Conservation (phyloP, 2,329 filamentous ascomycete species). For the Fonsecaea pedrosoi region DNA sequence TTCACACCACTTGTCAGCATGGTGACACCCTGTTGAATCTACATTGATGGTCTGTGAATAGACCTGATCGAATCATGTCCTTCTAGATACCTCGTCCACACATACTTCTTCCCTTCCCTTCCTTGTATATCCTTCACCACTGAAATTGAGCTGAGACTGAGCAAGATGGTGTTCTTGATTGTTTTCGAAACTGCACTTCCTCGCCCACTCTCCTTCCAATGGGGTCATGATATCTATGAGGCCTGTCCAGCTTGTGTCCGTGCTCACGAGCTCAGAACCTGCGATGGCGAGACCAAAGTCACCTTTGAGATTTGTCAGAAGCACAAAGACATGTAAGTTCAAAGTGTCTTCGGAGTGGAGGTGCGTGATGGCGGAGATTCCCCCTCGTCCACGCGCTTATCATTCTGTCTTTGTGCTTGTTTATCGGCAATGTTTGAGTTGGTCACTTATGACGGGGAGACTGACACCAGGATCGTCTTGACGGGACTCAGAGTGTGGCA, state of each 20-base stretch:
- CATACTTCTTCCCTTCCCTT: neutral
- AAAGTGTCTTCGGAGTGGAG: neutral
- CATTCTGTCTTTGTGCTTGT: neutral
- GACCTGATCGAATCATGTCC: neutral
- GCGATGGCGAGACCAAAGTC: conserved; percentile 29
- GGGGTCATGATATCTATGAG: conserved; percentile 23
- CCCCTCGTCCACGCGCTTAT: neutral
- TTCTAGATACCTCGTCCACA: neutral
- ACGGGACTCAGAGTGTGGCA: neutral
- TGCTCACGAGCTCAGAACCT: conserved; percentile 30
- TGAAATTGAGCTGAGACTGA: neutral
- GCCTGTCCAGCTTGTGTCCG: conserved; percentile 27
- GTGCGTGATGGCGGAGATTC: neutral
- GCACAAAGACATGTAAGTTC: conserved; percentile 28
- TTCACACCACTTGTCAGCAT: neutral
- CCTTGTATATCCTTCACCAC: conserved; percentile 13
- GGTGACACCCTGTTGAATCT: neutral
- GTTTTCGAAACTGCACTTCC: conserved; percentile 15
- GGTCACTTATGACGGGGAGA: neutral
- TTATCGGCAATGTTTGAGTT: neutral
- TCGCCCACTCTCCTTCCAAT: conserved; percentile 25
- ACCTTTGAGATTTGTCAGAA: conserved; percentile 28
- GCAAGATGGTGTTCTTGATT: conserved; percentile 27
- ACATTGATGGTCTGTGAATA: neutral
- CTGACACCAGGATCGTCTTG: neutral